Base-by-base conservation (phyloP, 768 basidiomycete genomes). In the Auricularia cornea region DNA sequence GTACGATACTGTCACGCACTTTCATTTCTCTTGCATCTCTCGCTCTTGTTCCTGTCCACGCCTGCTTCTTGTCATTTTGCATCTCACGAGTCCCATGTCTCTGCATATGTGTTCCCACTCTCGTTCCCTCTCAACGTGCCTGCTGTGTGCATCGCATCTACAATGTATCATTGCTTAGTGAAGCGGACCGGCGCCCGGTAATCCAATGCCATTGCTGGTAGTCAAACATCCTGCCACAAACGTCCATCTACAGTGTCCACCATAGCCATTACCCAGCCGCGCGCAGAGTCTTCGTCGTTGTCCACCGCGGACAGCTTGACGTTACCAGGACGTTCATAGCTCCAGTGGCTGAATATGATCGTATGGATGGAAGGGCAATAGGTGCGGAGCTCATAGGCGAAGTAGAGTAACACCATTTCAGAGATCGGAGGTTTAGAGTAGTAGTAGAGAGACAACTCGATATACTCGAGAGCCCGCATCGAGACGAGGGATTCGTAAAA, bases 1-100 rank as follows among this genome's bases (percentile, higher is more conserved):
- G 63, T 65, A 48, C 63, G 40, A 28, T 8, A 26, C 35, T 38
- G 35, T 38, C 35, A 38, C 16, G 57, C 62, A 63, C 30, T 60
- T 28, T 26, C 59, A 59, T 20, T 60, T 57, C n/a, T 40, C 44
- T 20, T 60, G 48, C 40, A 31, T 60, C 44, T 29, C 8, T 60
- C 59, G 16, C n/a, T 26, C 26, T 16, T 23, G 40, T 60, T 35
- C 41, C 38, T 20, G 38, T 38, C 48, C 51, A 33, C 30, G 60
- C 44, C 26, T 59, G 56, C 33, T 62, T 63, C 52, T 56, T 62
- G 30, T 48, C 57, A 29, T 31, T 29, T 54, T 14, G 54, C 54
- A 60, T 59, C 60, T 59, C 64, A 65, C 62, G 62, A 26, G n/a
- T 60, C 52, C 62, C 60, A 63, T 60, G 48, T 61, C 60, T 31